Evolutionary conservation across 2,329 filamentous ascomycete species (phyloP).

Genomic region (Exserohilum rostratum): DNA sequence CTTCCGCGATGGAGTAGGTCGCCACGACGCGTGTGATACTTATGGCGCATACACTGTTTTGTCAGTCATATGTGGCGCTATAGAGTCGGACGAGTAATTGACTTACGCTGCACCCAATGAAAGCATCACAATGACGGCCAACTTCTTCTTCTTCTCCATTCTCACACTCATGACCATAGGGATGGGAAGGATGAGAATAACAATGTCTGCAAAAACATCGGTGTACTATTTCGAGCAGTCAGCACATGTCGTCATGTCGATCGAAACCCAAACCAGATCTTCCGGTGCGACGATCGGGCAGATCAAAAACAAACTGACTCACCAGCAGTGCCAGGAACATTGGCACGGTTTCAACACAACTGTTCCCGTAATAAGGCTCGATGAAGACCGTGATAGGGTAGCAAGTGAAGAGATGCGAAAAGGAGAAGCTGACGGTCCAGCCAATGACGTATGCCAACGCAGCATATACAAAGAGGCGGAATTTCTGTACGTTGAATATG

Average conservation of each 20-base stretch:
- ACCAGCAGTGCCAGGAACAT: conserved; percentile 32
- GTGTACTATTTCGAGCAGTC: conserved; percentile 17
- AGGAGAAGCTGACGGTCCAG: conserved; percentile 34
- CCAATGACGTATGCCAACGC: conserved; percentile 27
- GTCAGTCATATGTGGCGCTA: conserved; percentile 4
- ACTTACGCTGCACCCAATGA: conserved; percentile 30
- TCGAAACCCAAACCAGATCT: neutral
- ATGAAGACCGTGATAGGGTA: conserved; percentile 36
- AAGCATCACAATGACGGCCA: conserved; percentile 31
- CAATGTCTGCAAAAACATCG: conserved; percentile 28
- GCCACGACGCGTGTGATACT: conserved; percentile 29
- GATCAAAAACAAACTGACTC: neutral
- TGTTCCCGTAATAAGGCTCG: conserved; percentile 33
- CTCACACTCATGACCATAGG: conserved; percentile 33
- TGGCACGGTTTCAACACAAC: conserved; percentile 29
- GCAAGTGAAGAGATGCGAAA: conserved; percentile 37
- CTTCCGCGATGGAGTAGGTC: conserved; percentile 25
- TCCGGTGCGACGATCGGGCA: neutral
- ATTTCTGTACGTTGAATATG: conserved; percentile 32
- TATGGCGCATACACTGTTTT: conserved; percentile 26
- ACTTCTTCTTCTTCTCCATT: conserved; percentile 24
- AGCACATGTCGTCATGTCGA: neutral
- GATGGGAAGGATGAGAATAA: conserved; percentile 32
- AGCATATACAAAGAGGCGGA: conserved; percentile 26
- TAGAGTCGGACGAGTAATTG: neutral